Conservation (phyloP, 2,329 filamentous ascomycete species). For the Clonostachys rosea region DNA sequence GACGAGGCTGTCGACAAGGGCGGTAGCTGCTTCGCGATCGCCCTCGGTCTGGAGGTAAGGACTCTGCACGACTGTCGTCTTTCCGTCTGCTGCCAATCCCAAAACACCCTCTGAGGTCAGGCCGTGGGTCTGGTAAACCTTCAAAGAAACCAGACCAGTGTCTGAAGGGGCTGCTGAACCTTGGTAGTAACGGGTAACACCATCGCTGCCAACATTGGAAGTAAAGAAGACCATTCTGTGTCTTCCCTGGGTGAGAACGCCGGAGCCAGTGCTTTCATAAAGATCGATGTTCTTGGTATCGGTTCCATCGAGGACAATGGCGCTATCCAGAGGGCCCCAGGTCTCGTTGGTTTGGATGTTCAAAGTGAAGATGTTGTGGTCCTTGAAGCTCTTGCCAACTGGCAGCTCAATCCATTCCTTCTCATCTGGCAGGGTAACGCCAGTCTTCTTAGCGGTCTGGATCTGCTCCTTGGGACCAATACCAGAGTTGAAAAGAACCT, state of each 20-base stretch:
- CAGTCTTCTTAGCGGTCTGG: slow-evolving; percentile 37
- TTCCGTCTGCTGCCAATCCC: slow-evolving; percentile 28
- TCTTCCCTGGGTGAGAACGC: slow-evolving; percentile 35
- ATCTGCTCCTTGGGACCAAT: slow-evolving; percentile 61
- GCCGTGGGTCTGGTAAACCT: slow-evolving; percentile 47
- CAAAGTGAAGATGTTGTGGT: slow-evolving; percentile 31
- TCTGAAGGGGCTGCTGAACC: slow-evolving; percentile 38
- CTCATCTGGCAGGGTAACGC: slow-evolving; percentile 40
- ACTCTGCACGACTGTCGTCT: slow-evolving; percentile 32
- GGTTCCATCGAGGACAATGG: slow-evolving; percentile 16
- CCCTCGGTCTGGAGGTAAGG: slow-evolving; percentile 25
- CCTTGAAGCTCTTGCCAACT: slow-evolving; percentile 48
- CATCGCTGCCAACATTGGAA: slow-evolving; percentile 30
- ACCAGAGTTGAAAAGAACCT: slow-evolving; percentile 54
- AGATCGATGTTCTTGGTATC: slow-evolving; percentile 19
- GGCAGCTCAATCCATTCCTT: slow-evolving; percentile 52
- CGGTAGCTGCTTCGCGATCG: slow-evolving; percentile 16
- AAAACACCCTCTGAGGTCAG: slow-evolving; percentile 40
- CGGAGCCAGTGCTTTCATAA: slow-evolving; percentile 22
- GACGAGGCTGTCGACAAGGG: slow-evolving; percentile 17
- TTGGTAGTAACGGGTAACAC: slow-evolving; percentile 28
- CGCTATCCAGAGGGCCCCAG: slow-evolving; percentile 9
- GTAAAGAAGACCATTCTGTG: slow-evolving; percentile 43
- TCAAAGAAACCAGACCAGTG: slow-evolving; percentile 34
- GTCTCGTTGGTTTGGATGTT: slow-evolving; percentile 16